Conservation (phyloP, 108 stramenopile species). For the Cyclotella distinguenda region DNA sequence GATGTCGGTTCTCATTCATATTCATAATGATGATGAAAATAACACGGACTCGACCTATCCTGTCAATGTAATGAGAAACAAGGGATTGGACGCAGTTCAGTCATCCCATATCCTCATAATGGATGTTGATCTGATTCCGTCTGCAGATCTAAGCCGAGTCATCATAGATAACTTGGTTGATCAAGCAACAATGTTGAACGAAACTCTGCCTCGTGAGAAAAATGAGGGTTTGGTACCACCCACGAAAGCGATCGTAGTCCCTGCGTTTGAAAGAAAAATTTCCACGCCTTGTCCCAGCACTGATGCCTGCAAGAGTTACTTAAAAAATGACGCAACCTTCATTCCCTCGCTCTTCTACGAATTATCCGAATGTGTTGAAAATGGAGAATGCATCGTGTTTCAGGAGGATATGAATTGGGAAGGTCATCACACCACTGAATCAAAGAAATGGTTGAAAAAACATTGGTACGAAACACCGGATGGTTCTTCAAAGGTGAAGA, state of each 20-base stretch:
- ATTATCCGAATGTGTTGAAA: constrained; percentile 57
- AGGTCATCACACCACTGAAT: constrained; percentile 76
- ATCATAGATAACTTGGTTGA: constrained; percentile 38
- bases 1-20: constrained; percentile 51
- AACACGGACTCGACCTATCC: constrained; percentile 61
- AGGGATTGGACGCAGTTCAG: constrained; percentile 72
- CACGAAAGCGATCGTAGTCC: constrained; percentile 71
- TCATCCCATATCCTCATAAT: constrained; percentile 87
- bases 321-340: constrained; percentile 56
- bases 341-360: constrained; percentile 68
- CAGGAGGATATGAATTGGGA: constrained; percentile 79
- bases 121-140: constrained; percentile 92
- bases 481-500: too few species aligned
- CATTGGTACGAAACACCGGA: constrained; percentile 76
- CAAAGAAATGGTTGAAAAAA: constrained; percentile 62
- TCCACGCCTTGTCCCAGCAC: constrained; percentile 48
- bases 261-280: constrained; percentile 79
- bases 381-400: constrained; percentile 68
- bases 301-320: constrained; percentile 39
- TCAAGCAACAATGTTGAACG: constrained; percentile 27
- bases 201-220: background rate
- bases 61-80: constrained; percentile 88
- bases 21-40: constrained; percentile 30
- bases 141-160: constrained; percentile 50
- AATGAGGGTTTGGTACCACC: constrained; percentile 2